Evolutionary conservation across 176 grass and related monocot species (phyloP), one percentile per base, ranked within the genome.

Genomic region (Bonia amplexicaulis): DNA sequence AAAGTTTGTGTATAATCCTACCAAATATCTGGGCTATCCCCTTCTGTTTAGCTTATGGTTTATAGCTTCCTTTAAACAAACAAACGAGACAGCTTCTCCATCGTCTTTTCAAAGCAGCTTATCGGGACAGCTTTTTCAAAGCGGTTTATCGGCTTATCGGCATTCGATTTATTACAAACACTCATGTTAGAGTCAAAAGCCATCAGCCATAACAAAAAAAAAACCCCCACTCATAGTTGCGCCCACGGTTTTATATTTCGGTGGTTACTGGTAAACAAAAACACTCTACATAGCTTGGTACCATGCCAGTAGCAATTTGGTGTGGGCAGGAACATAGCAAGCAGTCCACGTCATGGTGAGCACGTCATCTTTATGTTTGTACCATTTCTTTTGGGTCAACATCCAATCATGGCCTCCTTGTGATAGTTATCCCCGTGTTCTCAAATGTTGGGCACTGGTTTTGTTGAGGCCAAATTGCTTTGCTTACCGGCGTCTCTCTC

Each of bases 351-450:
- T 71, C 71, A 71, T 57, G 58, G 55, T 25, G 64, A 82, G 9
- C 79, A 49, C 73, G 82, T 80, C 76, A 87, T 87, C 27, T 87
- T 61, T 59, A 59, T 78, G 39, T 82, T 73, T 73, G 47, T 90
- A 66, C 58, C 66, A 59, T 67, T 86, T 47, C 12, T 60, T 69
- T 58, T 58, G 29, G 40, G 67, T 85, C 76, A 67, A 79, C 77
- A 48, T 85, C 73, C 73, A 87, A 83, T 87, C 73, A 90, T 90
- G 49, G 37, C 26, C 51, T 39, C 71, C 7, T 15, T 76, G 23
- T 35, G 49, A 33, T 35, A 61, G 57, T 37, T 81, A 81, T 81
- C 60, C 27, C 6, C 42, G 22, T 57, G 61, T 67, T 68, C 58
- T 9, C 17, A 59, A 81, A 66, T 15, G 27, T 15, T 54, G 65